phyloP scores from a whole-genome alignment of 163 green algal species.

The Chlamydomonas reinhardtii region DNA sequence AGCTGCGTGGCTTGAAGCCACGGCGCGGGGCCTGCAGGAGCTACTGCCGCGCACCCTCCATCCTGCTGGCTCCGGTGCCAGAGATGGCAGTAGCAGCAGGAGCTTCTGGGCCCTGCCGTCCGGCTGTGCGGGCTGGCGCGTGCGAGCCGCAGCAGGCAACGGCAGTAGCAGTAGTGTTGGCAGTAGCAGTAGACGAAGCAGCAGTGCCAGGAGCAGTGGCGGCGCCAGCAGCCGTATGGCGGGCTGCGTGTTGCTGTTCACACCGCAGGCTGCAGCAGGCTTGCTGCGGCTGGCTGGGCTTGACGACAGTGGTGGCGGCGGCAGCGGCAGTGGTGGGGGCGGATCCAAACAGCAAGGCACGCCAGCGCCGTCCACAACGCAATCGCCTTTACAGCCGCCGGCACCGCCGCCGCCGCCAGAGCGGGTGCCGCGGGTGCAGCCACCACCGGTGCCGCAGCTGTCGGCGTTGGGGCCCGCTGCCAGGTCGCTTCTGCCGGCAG shows the following conservation, averaged over 20 bases:
- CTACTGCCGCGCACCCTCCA: no score
- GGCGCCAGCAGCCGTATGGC: neutral
- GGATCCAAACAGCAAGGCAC: no score
- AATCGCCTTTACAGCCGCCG: no score
- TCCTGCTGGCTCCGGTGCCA: no score
- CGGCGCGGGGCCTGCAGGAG: no score
- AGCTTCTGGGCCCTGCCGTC: conserved; percentile 22
- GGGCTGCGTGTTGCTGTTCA: conserved; percentile 39
- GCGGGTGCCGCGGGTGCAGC: neutral
- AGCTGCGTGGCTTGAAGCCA: no score
- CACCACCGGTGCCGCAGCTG: neutral
- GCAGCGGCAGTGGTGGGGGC: no score
- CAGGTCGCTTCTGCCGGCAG: neutral
- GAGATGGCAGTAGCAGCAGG: neutral
- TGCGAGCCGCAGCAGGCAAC: neutral
- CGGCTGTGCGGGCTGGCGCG: conserved; percentile 1
- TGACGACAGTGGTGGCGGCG: no score
- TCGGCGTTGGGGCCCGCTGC: neutral
- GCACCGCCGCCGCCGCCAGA: neutral
- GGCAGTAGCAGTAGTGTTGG: conserved; percentile 1
- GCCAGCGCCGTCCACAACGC: neutral
- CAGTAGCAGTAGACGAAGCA: no score
- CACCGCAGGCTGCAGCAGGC: neutral
- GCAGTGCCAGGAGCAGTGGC: no score
- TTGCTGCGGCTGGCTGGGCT: neutral